Base-by-base conservation (phyloP, 768 basidiomycete genomes). In the Amanita pseudoporphyria region DNA sequence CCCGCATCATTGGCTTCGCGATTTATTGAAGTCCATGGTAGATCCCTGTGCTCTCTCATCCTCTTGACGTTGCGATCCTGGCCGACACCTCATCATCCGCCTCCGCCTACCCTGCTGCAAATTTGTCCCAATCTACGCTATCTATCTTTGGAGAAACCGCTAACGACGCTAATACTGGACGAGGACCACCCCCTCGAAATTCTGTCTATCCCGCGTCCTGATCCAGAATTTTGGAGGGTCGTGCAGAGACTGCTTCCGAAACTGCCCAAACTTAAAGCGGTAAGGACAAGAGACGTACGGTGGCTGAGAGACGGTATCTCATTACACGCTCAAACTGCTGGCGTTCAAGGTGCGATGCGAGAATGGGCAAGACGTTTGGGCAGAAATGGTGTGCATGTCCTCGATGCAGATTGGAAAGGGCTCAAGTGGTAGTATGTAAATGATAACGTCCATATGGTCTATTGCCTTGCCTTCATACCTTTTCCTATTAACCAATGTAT, bases 321-420 rank as follows among this genome's bases (percentile, higher is more conserved):
- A 6, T 65, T 64, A 0, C 70, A 73, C 52, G 88, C 88, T 21
- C 79, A 77, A 54, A 79, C 75, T 54, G 76, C 87, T 6, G 88
- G 88, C 6, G 75, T 87, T 12, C 87, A 89, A 64, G 88, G 87
- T 37, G 84, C 87, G 61, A 82, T 91, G 78, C 68, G 71, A 54
- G 76, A 80, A 50, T 91, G 88, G 88, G 72, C 72, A 52, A 71
- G 76, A 41, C 73, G 82, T 46, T 68, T 91, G 28, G 67, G 66
- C 9, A 69, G 78, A 49, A 69, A 75, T 57, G 70, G 76, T 1
- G 73, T 91, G 41, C 70, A 72, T 18, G 64, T 91, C 24, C 66
- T 90, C 47, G 88, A 91, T 58, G 71, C 75, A 13, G 79, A 86
- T 51, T 89, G 88, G 85, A 79, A 71, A 52, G 73, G 40, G 16